Conservation (phyloP, 371 early-diverging fungal species). For the Lichtheimia hyalospora region DNA sequence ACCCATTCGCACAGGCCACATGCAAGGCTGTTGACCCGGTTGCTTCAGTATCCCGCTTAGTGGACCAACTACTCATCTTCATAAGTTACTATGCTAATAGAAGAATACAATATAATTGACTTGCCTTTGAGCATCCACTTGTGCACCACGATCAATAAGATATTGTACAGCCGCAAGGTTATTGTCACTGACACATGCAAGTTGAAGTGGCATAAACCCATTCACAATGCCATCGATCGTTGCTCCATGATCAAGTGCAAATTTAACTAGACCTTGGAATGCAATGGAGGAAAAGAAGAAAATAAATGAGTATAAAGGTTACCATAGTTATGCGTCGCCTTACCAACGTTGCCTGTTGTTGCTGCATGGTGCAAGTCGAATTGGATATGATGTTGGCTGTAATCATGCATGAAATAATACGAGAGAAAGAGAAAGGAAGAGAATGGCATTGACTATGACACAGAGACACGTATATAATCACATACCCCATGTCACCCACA, state of each 20-base stretch:
- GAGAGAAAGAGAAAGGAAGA: too few relatives aligned
- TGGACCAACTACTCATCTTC: constrained; percentile 24
- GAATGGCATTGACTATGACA: too few relatives aligned
- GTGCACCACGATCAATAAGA: constrained; percentile 71
- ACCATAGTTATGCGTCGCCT: neutral
- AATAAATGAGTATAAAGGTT: too few relatives aligned
- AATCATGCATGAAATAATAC: too few relatives aligned
- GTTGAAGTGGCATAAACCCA: constrained; percentile 71
- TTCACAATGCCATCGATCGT: constrained; percentile 67
- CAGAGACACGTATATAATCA: too few relatives aligned
- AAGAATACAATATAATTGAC: too few relatives aligned
- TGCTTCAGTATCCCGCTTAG: constrained; percentile 31
- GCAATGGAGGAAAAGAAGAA: too few relatives aligned
- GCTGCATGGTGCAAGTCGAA: constrained; percentile 62
- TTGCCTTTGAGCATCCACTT: constrained; percentile 67
- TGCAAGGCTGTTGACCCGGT: constrained; percentile 73
- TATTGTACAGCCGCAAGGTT: constrained; percentile 69
- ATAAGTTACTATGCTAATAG: too few relatives aligned
- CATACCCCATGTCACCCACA: too few relatives aligned
- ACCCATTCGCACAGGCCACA: constrained; percentile 75
- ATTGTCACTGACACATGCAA: constrained; percentile 65
- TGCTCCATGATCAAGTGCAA: constrained; percentile 73
- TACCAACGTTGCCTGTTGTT: constrained; percentile 66
- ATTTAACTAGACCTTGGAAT: constrained; percentile 60
- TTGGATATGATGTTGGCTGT: too few relatives aligned